A percentile compares a stretch with the other conserved stretches of the same genome.
Evolutionary conservation across 1,284 basidiomycete genomes (phyloP).

Genomic region (Fomitopsis palustris): DNA sequence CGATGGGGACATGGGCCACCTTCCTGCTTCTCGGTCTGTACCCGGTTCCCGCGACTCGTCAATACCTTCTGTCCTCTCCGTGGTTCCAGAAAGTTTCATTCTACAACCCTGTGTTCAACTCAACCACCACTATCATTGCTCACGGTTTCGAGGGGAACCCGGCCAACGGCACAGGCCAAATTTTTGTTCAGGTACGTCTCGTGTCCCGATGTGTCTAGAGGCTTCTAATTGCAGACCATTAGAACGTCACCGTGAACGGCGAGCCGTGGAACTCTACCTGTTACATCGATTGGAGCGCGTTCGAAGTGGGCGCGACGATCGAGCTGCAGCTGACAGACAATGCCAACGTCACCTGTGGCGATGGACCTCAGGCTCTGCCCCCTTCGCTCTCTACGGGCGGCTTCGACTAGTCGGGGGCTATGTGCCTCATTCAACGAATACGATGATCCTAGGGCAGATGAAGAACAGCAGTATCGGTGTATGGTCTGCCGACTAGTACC

Average conservation of each 20-base stretch:
- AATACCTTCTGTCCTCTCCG: slow-evolving; percentile 58
- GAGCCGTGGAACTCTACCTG: slow-evolving; percentile 55
- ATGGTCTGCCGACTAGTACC: too few species aligned
- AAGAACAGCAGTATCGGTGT: too few species aligned
- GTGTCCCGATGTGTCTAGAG: not conserved
- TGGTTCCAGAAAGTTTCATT: slow-evolving; percentile 60
- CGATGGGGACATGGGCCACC: slow-evolving; percentile 66
- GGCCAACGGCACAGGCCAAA: slow-evolving; percentile 41
- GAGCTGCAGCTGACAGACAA: slow-evolving; percentile 49
- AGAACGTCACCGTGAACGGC: slow-evolving; percentile 57
- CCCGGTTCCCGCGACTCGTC: slow-evolving; percentile 56
- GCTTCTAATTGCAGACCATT: not conserved
- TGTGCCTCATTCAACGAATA: not conserved
- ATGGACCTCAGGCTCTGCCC: slow-evolving; percentile 41
- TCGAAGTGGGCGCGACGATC: slow-evolving; percentile 46
- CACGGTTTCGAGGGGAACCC: slow-evolving; percentile 54
- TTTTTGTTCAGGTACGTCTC: slow-evolving; percentile 52
- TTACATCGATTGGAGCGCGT: slow-evolving; percentile 60
- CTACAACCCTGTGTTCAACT: slow-evolving; percentile 52
- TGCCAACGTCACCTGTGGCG: slow-evolving; percentile 48
- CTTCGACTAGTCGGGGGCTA: slow-evolving; percentile 20
- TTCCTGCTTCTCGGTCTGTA: slow-evolving; percentile 62
- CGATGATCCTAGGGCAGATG: not conserved
- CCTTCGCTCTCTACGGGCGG: slow-evolving; percentile 62
- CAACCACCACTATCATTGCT: slow-evolving; percentile 51